Percentiles rank a stretch among this genome's conserved stretches.
Conservation (phyloP, 768 basidiomycete species). For the Dioszegia aurantiaca region DNA sequence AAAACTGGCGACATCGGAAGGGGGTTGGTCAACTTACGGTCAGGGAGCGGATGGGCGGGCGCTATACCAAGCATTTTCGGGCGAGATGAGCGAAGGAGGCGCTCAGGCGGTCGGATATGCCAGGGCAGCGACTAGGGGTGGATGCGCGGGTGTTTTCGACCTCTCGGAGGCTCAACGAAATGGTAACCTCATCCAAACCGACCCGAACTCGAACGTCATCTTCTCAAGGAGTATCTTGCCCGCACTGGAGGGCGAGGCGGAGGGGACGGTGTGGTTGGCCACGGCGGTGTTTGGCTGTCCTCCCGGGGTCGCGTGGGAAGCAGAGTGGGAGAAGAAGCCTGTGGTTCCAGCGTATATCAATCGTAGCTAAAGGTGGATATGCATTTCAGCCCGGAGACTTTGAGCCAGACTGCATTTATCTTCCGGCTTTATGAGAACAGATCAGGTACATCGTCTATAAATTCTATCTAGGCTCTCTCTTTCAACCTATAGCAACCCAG, state of each 20-base stretch:
- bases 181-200: conserved; percentile 61
- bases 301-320: conserved; percentile 24
- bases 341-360: conserved; percentile 29
- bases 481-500: conserved; percentile 14
- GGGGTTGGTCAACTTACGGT: conserved; percentile 69
- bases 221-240: conserved; percentile 67
- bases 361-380: conserved; percentile 1
- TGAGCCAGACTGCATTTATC: too few relatives aligned
- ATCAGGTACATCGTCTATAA: too few relatives aligned
- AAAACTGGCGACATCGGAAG: conserved; percentile 63
- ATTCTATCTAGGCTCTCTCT: conserved; percentile 8
- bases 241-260: conserved; percentile 59
- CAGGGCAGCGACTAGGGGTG: conserved; percentile 62
- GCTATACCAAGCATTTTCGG: conserved; percentile 57
- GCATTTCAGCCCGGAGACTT: too few relatives aligned
- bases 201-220: conserved; percentile 71
- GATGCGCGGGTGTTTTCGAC: conserved; percentile 64
- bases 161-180: conserved; percentile 49
- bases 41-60: conserved; percentile 64
- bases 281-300: conserved; percentile 68
- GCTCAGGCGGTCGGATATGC: conserved; percentile 56
- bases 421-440: too few relatives aligned
- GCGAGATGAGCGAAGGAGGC: conserved; percentile 57
- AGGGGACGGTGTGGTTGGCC: conserved; percentile 60
- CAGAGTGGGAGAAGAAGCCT: conserved; percentile 43